Evolutionary conservation across 2,329 filamentous ascomycete species (phyloP).

Genomic region (Beauveria caledonica): DNA sequence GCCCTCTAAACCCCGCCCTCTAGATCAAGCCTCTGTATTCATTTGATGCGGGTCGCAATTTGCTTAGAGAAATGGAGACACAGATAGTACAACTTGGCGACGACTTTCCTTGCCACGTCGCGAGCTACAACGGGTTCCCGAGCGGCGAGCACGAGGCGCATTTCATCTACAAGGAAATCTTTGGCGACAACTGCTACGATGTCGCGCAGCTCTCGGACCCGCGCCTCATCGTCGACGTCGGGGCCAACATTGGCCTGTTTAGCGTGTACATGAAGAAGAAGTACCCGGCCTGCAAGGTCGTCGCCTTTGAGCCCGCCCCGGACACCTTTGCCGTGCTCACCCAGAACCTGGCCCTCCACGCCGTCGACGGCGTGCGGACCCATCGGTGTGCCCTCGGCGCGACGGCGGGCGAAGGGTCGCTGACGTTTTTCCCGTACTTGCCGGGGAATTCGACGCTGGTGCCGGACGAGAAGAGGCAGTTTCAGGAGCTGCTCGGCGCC

Average conservation of each 20-base stretch:
- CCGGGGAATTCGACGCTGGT: conserved; percentile 19
- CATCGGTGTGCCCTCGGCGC: conserved; percentile 14
- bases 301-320: conserved; percentile 20
- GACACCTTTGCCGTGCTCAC: conserved; percentile 14
- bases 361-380: conserved; percentile 7
- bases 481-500: conserved; percentile 2
- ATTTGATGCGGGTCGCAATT: neutral
- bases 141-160: conserved; percentile 13
- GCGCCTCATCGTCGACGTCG: conserved; percentile 18
- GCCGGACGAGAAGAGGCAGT: conserved; percentile 13
- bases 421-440: conserved; percentile 17
- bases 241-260: conserved; percentile 22
- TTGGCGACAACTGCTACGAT: conserved; percentile 18
- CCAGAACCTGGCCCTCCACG: conserved; percentile 16
- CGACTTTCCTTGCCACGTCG: conserved; percentile 1
- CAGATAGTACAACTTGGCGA: neutral
- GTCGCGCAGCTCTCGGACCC: conserved; percentile 10
- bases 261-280: conserved; percentile 19
- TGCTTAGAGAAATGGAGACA: neutral
- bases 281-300: conserved; percentile 17
- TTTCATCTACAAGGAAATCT: conserved; percentile 19
- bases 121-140: conserved; percentile 1
- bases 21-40: neutral
- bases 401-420: neutral
- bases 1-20: neutral